phyloP scores from a whole-genome alignment of 2,329 filamentous ascomycete species.

The Xylariaceae sp. region DNA sequence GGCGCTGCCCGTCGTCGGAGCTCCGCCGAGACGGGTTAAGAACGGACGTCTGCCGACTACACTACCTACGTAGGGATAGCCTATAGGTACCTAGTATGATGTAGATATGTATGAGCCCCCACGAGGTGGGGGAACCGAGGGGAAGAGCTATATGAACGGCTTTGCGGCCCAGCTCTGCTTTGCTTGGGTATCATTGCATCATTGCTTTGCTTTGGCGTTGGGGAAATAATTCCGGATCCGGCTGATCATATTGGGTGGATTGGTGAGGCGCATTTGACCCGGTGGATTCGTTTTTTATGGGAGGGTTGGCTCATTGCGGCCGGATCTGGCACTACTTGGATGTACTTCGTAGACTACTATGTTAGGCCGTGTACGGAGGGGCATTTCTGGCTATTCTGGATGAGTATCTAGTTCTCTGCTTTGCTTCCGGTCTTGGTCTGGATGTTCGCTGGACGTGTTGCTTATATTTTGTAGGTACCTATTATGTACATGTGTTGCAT shows the following conservation, averaged over 20 bases:
- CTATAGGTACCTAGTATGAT: too few relatives aligned
- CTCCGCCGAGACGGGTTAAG: not conserved
- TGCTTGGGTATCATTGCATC: slow-evolving; percentile 22
- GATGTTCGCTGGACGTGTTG: not conserved
- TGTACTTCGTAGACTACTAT: too few relatives aligned
- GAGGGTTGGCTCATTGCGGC: too few relatives aligned
- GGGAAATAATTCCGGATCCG: too few relatives aligned
- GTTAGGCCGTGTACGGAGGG: too few relatives aligned
- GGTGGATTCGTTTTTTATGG: too few relatives aligned
- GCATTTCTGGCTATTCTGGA: not conserved
- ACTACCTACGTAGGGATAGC: too few relatives aligned
- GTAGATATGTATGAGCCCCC: too few relatives aligned
- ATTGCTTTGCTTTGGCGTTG: not conserved
- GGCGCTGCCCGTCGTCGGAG: not conserved
- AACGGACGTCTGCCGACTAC: too few relatives aligned
- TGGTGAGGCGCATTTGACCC: too few relatives aligned
- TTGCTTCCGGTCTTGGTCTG: not conserved
- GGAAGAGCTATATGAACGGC: slow-evolving; percentile 14
- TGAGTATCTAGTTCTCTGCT: not conserved
- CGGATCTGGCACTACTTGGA: too few relatives aligned
- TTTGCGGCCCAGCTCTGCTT: slow-evolving; percentile 20
- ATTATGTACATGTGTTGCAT: not conserved
- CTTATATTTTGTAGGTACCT: not conserved
- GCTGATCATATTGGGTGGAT: too few relatives aligned
- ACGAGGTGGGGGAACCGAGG: not conserved